Evolutionary conservation across 345 rosid genomes (phyloP), one percentile per base, ranked within the genome.

Genomic region (Atalantia buxifolia): DNA sequence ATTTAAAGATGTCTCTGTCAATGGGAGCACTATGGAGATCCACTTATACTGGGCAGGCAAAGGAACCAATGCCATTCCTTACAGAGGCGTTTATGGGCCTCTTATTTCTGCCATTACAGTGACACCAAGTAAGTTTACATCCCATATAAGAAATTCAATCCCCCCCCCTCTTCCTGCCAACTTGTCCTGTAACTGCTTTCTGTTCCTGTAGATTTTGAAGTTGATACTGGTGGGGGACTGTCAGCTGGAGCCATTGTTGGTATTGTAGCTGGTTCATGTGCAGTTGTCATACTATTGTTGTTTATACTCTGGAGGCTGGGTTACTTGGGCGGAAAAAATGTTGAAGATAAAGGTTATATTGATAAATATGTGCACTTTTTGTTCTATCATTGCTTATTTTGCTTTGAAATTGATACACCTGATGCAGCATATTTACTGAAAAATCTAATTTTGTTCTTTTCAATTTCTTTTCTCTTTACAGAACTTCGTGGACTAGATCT

Each of bases 31-130:
- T 31, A 25, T 95, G 78, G 95, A 92, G 88, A 87, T 96, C 75
- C 93, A 83, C 80, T 84, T 93, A 57, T 83, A 83, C 45, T 96
- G 99, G 99, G 24, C 83, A 24, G 97, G 99, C 9, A 91, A 88
- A 89, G 98, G 99, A 66, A 92, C 98, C 22, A 87, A 72, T 25
- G 80, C 89, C 7, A 36, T 95, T 78, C 99, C 99, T 9, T 78
- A 64, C 4, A 75, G 94, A 74, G 93, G 92, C 50, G 90, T 84
- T 64, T 89, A 93, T 72, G 99, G 98, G 36, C 99, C 99, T 78
- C 95, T 96, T 68, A 89, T 96, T 79, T 91, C 95, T 14, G 99
- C 91, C 59, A 90, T 90, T 72, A 79, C 91, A 19, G 81, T 96
- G 59, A 90, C 93, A 68, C 93, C 95, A 10, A 90, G 98, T 93